Percentiles rank a stretch among this genome's conserved stretches.
phyloP scores from a whole-genome alignment of 768 basidiomycete genomes.

The Guyanaporus albipodus region DNA sequence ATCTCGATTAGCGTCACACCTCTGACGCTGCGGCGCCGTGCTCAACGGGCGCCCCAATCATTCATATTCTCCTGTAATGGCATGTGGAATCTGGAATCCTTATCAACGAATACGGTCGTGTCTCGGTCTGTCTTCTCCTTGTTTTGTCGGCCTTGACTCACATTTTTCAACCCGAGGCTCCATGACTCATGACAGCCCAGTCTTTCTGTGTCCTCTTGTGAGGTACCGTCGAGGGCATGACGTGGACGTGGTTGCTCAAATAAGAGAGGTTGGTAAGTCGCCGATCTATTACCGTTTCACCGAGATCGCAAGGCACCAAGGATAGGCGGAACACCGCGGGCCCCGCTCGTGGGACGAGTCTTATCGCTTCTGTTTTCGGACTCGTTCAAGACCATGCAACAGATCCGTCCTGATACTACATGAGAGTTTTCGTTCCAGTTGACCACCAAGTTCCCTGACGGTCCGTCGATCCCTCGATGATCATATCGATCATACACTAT shows the following conservation, averaged over 20 bases:
- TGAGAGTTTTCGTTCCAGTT: not conserved
- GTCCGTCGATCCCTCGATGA: constrained; percentile 16
- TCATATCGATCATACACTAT: not conserved
- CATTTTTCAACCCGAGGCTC: no score
- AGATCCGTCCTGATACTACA: constrained; percentile 9
- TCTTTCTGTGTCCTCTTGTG: not conserved
- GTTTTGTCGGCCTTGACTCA: not conserved
- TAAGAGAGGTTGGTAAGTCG: constrained; percentile 1
- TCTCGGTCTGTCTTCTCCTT: constrained; percentile 1
- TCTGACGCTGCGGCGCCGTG: constrained; percentile 16
- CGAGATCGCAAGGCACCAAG: not conserved
- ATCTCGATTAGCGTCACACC: constrained; percentile 9
- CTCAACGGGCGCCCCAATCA: constrained; percentile 3
- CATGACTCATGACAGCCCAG: no score
- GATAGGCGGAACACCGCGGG: not conserved
- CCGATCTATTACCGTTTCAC: not conserved
- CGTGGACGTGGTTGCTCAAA: constrained; percentile 1
- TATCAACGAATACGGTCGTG: not conserved
- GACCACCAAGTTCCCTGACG: no score
- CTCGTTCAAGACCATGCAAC: not conserved
- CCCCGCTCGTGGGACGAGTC: constrained; percentile 9
- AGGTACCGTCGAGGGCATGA: not conserved
- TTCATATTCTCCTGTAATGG: not conserved
- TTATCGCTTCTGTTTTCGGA: constrained; percentile 2
- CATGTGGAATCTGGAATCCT: not conserved